Evolutionary conservation across 1,284 basidiomycete genomes (phyloP).

Genomic region (Mrakiaceae sp.): DNA sequence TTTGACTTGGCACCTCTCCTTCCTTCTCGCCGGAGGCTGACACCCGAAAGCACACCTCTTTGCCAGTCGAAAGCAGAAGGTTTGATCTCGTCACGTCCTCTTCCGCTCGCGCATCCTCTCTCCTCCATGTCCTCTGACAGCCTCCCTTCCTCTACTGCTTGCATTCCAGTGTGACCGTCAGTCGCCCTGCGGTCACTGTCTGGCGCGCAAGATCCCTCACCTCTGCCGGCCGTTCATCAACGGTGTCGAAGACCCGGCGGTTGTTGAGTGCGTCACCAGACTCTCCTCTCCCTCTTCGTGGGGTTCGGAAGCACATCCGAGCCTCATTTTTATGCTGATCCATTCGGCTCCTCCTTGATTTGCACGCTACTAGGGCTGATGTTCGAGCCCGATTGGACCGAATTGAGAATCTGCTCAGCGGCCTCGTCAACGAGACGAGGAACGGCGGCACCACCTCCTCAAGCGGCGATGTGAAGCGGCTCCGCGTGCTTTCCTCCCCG

Average conservation of each 20-base stretch:
- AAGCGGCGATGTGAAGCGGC: no score
- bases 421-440: constrained; percentile 17
- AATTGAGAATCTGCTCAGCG: constrained; percentile 33
- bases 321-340: background rate
- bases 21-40: background rate
- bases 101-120: background rate
- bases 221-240: constrained; percentile 38
- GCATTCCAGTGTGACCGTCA: constrained; percentile 12
- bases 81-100: background rate
- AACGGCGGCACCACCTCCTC: constrained; percentile 19
- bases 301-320: background rate
- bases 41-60: constrained; percentile 4
- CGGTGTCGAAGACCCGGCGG: constrained; percentile 34
- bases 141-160: background rate
- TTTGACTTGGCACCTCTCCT: background rate
- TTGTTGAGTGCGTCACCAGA: constrained; percentile 26
- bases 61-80: constrained; percentile 9
- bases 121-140: background rate
- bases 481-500: no score
- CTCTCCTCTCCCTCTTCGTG: background rate
- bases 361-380: constrained; percentile 29
- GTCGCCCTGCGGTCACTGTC: constrained; percentile 36
- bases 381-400: constrained; percentile 32
- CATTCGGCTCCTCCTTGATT: background rate
- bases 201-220: constrained; percentile 35